A percentile compares a stretch with the other conserved stretches of the same genome.
Evolutionary conservation across 2,329 filamentous ascomycete species (phyloP).

Genomic region (Dothideomycetes sp.): DNA sequence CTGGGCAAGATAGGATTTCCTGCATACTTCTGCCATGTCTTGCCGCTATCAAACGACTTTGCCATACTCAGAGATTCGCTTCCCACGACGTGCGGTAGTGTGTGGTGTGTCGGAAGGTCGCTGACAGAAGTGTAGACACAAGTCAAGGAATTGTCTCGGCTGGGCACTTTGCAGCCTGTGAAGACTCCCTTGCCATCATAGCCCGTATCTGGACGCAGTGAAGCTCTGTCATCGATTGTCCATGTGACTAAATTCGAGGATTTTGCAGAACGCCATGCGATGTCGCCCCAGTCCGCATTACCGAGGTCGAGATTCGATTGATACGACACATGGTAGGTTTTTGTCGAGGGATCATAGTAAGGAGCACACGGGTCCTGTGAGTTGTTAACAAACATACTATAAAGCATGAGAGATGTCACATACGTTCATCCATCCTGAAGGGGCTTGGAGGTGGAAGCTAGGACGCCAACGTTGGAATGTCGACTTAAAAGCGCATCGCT

Average conservation of each 20-base stretch:
- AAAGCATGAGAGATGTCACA: no score
- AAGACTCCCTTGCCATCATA: constrained; percentile 36
- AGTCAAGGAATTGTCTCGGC: constrained; percentile 26
- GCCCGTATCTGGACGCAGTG: constrained; percentile 25
- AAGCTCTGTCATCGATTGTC: constrained; percentile 24
- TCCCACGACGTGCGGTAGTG: constrained; percentile 28
- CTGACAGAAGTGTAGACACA: constrained; percentile 34
- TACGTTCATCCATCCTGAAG: constrained; percentile 33
- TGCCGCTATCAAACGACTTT: constrained; percentile 30
- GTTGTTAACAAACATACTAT: neutral
- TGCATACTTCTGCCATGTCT: constrained; percentile 28
- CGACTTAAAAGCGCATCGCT: no score
- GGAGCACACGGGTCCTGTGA: constrained; percentile 32
- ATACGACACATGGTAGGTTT: constrained; percentile 34
- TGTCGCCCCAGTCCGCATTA: constrained; percentile 31
- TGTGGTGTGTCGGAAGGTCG: constrained; percentile 33
- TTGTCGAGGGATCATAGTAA: constrained; percentile 31
- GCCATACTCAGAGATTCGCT: constrained; percentile 33
- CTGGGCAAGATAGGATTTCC: constrained; percentile 32
- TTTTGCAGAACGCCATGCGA: constrained; percentile 34
- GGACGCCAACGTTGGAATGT: constrained; percentile 19
- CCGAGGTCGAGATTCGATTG: constrained; percentile 37
- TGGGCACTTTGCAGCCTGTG: constrained; percentile 31
- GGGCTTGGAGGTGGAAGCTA: constrained; percentile 30
- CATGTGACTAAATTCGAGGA: constrained; percentile 33